Percentiles rank a stretch among this genome's conserved stretches.
Evolutionary conservation across 2,329 filamentous ascomycete species (phyloP).

Genomic region (Xylariaceae sp.): DNA sequence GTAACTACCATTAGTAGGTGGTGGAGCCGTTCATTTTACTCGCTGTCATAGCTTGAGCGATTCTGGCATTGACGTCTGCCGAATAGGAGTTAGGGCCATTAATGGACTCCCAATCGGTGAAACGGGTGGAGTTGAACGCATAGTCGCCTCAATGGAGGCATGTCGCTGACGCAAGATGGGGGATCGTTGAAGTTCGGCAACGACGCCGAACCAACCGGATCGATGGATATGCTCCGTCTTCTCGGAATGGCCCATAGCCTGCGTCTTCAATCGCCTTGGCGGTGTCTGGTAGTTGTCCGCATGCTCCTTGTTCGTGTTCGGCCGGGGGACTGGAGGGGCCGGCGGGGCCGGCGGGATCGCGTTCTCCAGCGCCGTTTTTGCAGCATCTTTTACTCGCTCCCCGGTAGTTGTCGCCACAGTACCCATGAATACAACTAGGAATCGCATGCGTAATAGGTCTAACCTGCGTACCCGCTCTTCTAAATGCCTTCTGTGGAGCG

Average conservation of each 20-base stretch:
- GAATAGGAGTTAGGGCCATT: conserved; percentile 15
- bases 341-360: conserved; percentile 22
- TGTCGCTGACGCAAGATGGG: conserved; percentile 58
- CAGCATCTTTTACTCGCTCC: conserved; percentile 34
- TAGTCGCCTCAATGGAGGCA: conserved; percentile 58
- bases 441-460: conserved; percentile 60
- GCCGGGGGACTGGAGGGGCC: conserved; percentile 23
- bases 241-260: conserved; percentile 51
- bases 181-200: conserved; percentile 58
- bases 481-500: conserved; percentile 48
- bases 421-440: conserved; percentile 61
- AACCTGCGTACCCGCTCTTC: conserved; percentile 56
- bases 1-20: background rate
- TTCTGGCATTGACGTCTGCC: conserved; percentile 13
- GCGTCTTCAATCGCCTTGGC: conserved; percentile 51
- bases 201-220: conserved; percentile 59
- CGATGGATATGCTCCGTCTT: conserved; percentile 45
- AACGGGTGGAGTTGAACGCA: conserved; percentile 41
- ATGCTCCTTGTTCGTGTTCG: conserved; percentile 39
- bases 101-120: conserved; percentile 28
- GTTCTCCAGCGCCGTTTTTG: conserved; percentile 32
- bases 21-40: background rate
- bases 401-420: conserved; percentile 44
- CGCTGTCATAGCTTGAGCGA: conserved; percentile 9
- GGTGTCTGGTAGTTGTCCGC: conserved; percentile 45